Evolutionary conservation across 2,329 filamentous ascomycete species (phyloP).

Genomic region (Tolypocladium inflatum): DNA sequence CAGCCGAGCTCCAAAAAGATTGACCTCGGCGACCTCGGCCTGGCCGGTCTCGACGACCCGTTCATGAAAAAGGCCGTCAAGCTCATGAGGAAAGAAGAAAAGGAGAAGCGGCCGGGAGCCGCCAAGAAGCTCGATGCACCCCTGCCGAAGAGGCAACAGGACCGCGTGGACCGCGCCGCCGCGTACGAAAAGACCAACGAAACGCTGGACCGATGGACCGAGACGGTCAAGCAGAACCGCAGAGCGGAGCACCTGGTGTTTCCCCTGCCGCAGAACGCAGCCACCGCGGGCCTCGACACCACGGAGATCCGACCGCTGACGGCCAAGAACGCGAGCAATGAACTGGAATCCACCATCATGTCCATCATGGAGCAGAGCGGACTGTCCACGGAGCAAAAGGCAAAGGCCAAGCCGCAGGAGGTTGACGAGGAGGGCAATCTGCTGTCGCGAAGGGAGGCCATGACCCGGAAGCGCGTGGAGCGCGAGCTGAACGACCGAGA

Average conservation of each 20-base stretch:
- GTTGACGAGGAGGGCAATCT: constrained; percentile 64
- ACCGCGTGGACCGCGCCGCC: constrained; percentile 67
- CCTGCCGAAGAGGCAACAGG: constrained; percentile 77
- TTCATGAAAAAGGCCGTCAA: constrained; percentile 72
- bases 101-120: constrained; percentile 33
- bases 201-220: constrained; percentile 81
- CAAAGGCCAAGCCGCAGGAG: constrained; percentile 45
- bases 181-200: constrained; percentile 90
- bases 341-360: constrained; percentile 78
- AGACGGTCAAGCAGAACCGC: constrained; percentile 90
- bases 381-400: constrained; percentile 41
- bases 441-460: constrained; percentile 59
- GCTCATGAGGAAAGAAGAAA: constrained; percentile 56
- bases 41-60: constrained; percentile 63
- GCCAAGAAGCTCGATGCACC: constrained; percentile 70
- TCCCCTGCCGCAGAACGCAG: constrained; percentile 66
- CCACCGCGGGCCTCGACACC: constrained; percentile 47
- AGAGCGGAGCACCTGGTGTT: constrained; percentile 85
- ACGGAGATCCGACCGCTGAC: constrained; percentile 58
- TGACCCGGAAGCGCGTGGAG: constrained; percentile 66
- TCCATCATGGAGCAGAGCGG: constrained; percentile 87
- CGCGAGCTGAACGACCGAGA: constrained; percentile 83
- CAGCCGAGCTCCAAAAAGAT: constrained; percentile 52
- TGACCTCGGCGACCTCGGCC: constrained; percentile 62
- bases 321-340: constrained; percentile 57